Conservation (phyloP, 2,329 filamentous ascomycete genomes). For the Alternaria sp. region DNA sequence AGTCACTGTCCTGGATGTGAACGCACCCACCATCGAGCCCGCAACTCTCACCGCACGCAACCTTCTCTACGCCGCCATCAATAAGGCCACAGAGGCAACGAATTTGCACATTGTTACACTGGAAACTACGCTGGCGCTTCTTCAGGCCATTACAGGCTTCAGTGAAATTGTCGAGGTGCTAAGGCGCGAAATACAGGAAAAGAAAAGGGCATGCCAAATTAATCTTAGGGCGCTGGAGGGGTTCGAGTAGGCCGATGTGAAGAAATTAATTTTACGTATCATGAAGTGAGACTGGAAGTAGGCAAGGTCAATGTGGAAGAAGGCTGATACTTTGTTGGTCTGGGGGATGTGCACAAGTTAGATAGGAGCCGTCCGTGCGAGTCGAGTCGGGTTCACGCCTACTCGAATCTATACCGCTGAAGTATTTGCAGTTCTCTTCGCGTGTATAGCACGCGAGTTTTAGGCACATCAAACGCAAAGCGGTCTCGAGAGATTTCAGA, state of each 20-base stretch:
- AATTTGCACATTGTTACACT: slow-evolving; percentile 26
- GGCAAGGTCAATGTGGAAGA: no score
- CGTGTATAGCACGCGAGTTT: no score
- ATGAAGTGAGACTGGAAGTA: no score
- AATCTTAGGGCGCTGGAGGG: slow-evolving; percentile 18
- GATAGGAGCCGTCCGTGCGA: no score
- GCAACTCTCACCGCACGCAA: slow-evolving; percentile 16
- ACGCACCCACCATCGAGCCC: background rate
- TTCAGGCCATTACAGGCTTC: slow-evolving; percentile 25
- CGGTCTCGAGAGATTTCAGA: no score
- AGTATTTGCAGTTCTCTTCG: no score
- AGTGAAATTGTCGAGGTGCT: slow-evolving; percentile 25
- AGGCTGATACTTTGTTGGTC: no score
- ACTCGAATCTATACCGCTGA: no score
- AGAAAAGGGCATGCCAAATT: slow-evolving; percentile 20
- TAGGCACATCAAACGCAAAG: no score
- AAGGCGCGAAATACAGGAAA: slow-evolving; percentile 22
- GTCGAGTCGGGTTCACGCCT: no score
- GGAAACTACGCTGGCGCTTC: slow-evolving; percentile 20
- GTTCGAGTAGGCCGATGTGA: slow-evolving; percentile 10
- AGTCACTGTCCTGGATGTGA: background rate
- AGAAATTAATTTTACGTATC: no score
- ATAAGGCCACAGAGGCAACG: slow-evolving; percentile 15
- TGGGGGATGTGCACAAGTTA: no score
- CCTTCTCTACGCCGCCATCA: slow-evolving; percentile 20